Evolutionary conservation across 1,284 basidiomycete species (phyloP).

Genomic region (Trametes versicolor): DNA sequence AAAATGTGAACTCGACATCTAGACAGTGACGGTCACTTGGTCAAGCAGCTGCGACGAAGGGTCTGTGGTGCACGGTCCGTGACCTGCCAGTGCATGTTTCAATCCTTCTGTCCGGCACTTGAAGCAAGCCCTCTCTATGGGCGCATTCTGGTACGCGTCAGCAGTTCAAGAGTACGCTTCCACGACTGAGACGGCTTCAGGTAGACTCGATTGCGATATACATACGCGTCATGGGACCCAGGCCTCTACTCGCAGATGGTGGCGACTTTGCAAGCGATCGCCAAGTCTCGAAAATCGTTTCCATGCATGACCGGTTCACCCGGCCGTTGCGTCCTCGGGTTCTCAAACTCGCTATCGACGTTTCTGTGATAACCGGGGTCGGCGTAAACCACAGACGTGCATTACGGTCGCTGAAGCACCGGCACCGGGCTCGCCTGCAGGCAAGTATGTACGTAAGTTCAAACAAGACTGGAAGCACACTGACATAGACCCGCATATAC

Average conservation of each 20-base stretch:
- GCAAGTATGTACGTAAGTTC: too few relatives aligned
- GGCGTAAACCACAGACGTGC: too few relatives aligned
- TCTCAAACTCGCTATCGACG: too few relatives aligned
- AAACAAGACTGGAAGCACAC: too few relatives aligned
- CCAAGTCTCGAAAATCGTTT: not conserved
- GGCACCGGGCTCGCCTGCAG: too few relatives aligned
- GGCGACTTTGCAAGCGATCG: not conserved
- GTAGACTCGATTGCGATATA: too few relatives aligned
- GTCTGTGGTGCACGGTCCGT: not conserved
- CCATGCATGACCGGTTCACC: not conserved
- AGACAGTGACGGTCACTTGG: not conserved
- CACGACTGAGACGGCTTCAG: not conserved
- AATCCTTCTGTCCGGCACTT: not conserved
- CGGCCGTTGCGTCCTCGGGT: not conserved
- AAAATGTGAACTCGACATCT: not conserved
- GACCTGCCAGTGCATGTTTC: not conserved
- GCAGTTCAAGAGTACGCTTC: not conserved
- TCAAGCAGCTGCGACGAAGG: not conserved
- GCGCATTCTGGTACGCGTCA: not conserved
- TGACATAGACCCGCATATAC: too few relatives aligned
- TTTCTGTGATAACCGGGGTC: conserved; percentile 1
- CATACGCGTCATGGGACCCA: not conserved
- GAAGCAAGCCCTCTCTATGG: not conserved
- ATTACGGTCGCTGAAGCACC: too few relatives aligned
- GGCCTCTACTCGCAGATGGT: not conserved